Percentiles rank a stretch among this genome's conserved stretches.
Evolutionary conservation across 306 rosid genomes (phyloP).

Genomic region (Glycine tomentella): DNA sequence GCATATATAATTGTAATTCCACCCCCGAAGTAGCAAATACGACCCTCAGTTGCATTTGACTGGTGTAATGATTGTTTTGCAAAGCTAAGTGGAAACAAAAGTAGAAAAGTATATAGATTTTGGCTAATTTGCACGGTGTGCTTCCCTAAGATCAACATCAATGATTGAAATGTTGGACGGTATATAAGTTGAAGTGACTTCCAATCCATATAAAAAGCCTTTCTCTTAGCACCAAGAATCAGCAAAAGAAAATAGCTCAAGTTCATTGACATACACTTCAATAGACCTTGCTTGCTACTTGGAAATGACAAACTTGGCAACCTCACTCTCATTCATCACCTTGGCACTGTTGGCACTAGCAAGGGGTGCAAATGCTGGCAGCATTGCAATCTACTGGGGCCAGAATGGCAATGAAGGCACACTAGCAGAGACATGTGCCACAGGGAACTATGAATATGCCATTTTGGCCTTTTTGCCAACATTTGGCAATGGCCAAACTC

Average conservation of each 20-base stretch:
- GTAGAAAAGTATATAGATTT: neutral
- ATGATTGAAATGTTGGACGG: conserved; percentile 7
- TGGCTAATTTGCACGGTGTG: conserved; percentile 35
- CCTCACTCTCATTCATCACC: conserved; percentile 38
- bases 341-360: conserved; percentile 39
- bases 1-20: neutral
- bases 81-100: conserved; percentile 4
- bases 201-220: conserved; percentile 45
- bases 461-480: conserved; percentile 55
- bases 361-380: conserved; percentile 45
- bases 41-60: conserved; percentile 30
- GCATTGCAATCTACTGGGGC: conserved; percentile 56
- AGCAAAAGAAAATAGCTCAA: conserved; percentile 10
- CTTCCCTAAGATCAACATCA: conserved; percentile 19
- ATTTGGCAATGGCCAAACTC: conserved; percentile 54
- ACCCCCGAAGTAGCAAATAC: neutral
- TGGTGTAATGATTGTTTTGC: conserved; percentile 5
- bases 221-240: conserved; percentile 13
- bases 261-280: neutral
- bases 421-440: conserved; percentile 46
- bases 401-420: conserved; percentile 52
- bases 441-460: conserved; percentile 48
- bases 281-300: neutral
- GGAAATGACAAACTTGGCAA: conserved; percentile 41
- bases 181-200: neutral